Base-by-base conservation (phyloP, 306 rosid species). In the Vigna reflexopilosa region DNA sequence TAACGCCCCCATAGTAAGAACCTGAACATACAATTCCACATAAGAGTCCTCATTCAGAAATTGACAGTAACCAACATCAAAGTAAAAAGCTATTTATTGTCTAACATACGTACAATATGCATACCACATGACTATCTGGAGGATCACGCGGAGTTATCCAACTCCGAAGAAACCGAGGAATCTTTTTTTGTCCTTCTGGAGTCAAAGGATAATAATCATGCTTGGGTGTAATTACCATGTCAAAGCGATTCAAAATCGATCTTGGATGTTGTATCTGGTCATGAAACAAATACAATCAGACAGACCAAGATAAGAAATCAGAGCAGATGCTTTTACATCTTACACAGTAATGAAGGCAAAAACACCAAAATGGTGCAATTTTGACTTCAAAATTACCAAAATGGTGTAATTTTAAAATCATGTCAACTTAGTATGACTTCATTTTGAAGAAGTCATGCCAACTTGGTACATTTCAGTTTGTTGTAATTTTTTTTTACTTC, bases 191-290 rank as follows among this genome's bases (percentile, higher is more conserved):
- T 77, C 84, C 98, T 77, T 89, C 61, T 58, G 90, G 84, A 61
- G 97, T 95, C 86, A 91, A 84, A 70, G 99, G 90, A 85, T 88
- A 95, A 80, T 95, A 95, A 88, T 95, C 99, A 72, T 95, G 99
- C 69, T 49, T 85, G 70, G 99, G 98, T 6, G 98, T 76, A 56
- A 95, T 91, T 80, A 95, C 99, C 89, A 95, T 71, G 80, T 95
- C 99, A 70, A 93, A 91, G 80, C 99, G 89, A 84, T 85, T 80
- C 86, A 95, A 86, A 65, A 80, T 89, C 80, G 77, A 72, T 77
- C 99, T 91, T 50, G 99, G 98, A 86, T 93, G 99, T 82, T 83
- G 81, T 77, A 85, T 85, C 85, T 78, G 81, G 67, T 47, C 71
- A 74, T 14, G 51, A 50, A 74, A 68, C 67, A 72, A 58, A 79